A percentile compares a stretch with the other conserved stretches of the same genome.
Evolutionary conservation across 768 basidiomycete species (phyloP).

Genomic region (Guyanaporus albipodus): DNA sequence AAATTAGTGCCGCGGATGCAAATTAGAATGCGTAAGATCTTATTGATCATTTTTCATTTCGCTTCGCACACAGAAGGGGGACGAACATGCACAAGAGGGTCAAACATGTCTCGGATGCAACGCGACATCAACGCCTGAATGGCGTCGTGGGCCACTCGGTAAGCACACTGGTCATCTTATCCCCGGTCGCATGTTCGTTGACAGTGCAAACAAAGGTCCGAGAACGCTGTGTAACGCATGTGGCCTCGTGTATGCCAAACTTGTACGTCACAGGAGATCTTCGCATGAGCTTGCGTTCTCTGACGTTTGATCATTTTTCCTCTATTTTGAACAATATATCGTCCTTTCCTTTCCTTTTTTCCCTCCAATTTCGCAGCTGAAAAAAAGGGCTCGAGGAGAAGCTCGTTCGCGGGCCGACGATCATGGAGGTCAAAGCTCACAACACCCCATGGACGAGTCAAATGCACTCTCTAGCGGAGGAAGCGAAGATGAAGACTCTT

Average conservation of each 20-base stretch:
- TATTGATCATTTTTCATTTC: conserved; percentile 26
- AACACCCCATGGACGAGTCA: conserved; percentile 27
- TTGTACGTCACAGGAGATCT: conserved; percentile 49
- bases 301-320: too few species aligned
- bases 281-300: conserved; percentile 13
- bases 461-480: conserved; percentile 26
- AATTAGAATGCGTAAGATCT: conserved; percentile 23
- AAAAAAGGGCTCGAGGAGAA: conserved; percentile 35
- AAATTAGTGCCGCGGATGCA: conserved; percentile 27
- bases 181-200: conserved; percentile 22
- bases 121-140: conserved; percentile 85
- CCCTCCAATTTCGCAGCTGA: conserved; percentile 22
- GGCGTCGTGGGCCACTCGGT: conserved; percentile 83
- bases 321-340: too few species aligned
- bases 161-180: conserved; percentile 27
- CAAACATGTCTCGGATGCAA: conserved; percentile 79
- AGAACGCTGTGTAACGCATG: conserved; percentile 84
- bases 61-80: conserved; percentile 30
- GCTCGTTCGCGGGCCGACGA: conserved; percentile 25
- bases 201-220: conserved; percentile 50
- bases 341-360: conserved; percentile 1
- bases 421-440: conserved; percentile 28
- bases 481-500: conserved; percentile 34
- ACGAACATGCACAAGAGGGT: conserved; percentile 49
- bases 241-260: conserved; percentile 82